These are phyloP conservation scores for Pistacia atlantica DNA, from an alignment of 345 rosid species.

Conservation along the genomic window DNA sequence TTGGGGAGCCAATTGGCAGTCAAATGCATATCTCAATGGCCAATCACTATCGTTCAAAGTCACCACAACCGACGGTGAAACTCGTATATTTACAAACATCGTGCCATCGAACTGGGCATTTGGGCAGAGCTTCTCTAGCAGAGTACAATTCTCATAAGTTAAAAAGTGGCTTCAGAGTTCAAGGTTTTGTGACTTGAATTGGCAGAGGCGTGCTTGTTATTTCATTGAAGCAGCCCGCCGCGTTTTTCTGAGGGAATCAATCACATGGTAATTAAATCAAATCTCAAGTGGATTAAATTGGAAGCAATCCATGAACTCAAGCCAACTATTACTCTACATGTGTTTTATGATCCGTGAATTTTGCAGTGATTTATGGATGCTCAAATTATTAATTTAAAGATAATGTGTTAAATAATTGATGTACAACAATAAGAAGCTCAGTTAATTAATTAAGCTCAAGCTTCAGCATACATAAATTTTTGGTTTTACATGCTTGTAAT, in stretches of 20 bases:
- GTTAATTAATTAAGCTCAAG: neutral
- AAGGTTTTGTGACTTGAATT: neutral
- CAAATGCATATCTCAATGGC: slow-evolving; percentile 75
- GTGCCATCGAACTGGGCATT: slow-evolving; percentile 75
- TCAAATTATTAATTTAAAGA: neutral
- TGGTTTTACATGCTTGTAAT: slow-evolving; percentile 18
- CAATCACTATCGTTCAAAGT: slow-evolving; percentile 79
- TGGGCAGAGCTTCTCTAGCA: slow-evolving; percentile 61
- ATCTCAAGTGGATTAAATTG: neutral
- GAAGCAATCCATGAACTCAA: slow-evolving; percentile 23
- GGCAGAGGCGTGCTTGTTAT: slow-evolving; percentile 45
- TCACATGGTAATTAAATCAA: neutral
- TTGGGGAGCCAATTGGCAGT: slow-evolving; percentile 98
- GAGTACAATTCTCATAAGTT: slow-evolving; percentile 41
- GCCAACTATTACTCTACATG: neutral
- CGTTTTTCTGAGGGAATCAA: neutral
- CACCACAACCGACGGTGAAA: slow-evolving; percentile 70
- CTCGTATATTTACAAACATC: slow-evolving; percentile 42
- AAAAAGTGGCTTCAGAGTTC: slow-evolving; percentile 12
- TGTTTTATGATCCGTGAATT: neutral
- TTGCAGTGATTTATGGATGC: slow-evolving; percentile 8
- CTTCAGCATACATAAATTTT: slow-evolving; percentile 18
- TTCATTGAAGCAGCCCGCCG: slow-evolving; percentile 51
- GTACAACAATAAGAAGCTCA: slow-evolving; percentile 23
- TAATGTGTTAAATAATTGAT: neutral